Evolutionary conservation across 108 stramenopile species (phyloP).

Genomic region (Poteriospumella lacustris): DNA sequence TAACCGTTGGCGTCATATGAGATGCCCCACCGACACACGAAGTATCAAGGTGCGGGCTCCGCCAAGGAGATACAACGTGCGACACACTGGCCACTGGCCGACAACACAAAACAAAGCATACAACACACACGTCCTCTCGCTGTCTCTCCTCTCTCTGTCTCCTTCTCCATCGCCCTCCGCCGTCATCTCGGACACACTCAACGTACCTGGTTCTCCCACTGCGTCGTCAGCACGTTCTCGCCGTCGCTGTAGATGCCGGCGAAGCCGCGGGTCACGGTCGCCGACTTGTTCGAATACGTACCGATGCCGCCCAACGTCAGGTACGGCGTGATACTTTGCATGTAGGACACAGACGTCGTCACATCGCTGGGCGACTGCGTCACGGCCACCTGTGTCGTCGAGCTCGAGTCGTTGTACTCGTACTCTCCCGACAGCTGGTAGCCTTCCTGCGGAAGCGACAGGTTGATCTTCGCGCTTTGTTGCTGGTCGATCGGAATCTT

Average conservation of each 20-base stretch:
- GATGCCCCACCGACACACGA: too few species aligned
- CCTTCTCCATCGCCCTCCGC: too few species aligned
- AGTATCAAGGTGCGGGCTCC: too few species aligned
- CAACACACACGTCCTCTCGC: too few species aligned
- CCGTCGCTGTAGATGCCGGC: not conserved
- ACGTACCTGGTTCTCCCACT: not conserved
- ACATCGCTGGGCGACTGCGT: not conserved
- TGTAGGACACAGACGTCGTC: conserved; percentile 1
- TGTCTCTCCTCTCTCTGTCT: too few species aligned
- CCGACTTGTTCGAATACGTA: not conserved
- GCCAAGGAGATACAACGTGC: too few species aligned
- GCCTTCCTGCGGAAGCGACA: not conserved
- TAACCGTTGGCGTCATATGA: too few species aligned
- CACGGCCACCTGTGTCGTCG: not conserved
- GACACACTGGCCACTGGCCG: too few species aligned
- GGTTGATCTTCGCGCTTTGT: not conserved
- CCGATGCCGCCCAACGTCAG: conserved; percentile 6
- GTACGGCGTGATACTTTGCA: not conserved
- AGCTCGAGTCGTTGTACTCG: not conserved
- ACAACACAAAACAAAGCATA: too few species aligned
- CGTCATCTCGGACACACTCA: too few species aligned
- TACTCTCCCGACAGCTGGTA: not conserved
- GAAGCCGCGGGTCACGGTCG: not conserved
- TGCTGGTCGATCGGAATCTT: not conserved
- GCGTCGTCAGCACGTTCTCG: not conserved